These are phyloP conservation scores for Urtica urens DNA, from an alignment of 306 rosid genomes.

Conservation along the genomic window DNA sequence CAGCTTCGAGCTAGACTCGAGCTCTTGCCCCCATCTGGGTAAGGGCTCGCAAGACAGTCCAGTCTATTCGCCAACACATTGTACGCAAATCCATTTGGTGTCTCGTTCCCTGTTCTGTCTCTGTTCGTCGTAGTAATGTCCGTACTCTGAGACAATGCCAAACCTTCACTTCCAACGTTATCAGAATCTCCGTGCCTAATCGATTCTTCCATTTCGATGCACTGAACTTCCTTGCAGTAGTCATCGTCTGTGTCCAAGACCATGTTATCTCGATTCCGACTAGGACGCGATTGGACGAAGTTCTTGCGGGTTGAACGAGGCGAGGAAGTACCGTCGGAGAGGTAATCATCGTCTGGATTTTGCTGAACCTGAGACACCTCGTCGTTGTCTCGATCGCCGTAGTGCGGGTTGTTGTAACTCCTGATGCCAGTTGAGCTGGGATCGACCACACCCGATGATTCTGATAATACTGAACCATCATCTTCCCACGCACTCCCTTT, in stretches of 20 bases:
- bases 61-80: conserved; percentile 27
- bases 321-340: conserved; percentile 36
- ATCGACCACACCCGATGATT: conserved; percentile 48
- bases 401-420: conserved; percentile 58
- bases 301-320: conserved; percentile 10
- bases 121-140: conserved; percentile 30
- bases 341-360: conserved; percentile 15
- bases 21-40: conserved; percentile 33
- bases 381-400: conserved; percentile 30
- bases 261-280: conserved; percentile 17
- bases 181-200: conserved; percentile 31
- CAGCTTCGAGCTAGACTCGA: conserved; percentile 58
- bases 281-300: conserved; percentile 20
- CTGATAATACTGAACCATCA: conserved; percentile 69
- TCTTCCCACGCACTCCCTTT: conserved; percentile 48
- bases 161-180: conserved; percentile 25
- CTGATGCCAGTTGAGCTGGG: conserved; percentile 25
- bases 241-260: conserved; percentile 43
- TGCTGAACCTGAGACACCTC: conserved; percentile 11
- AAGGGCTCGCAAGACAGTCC: conserved; percentile 24
- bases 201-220: conserved; percentile 63
- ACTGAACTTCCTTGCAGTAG: conserved; percentile 81
- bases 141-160: conserved; percentile 22
- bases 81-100: conserved; percentile 31
- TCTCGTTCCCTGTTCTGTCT: conserved; percentile 29